A percentile compares a stretch with the other conserved stretches of the same genome.
phyloP scores from a whole-genome alignment of 139 green algal species.

The Edaphochlamys debaryana region DNA sequence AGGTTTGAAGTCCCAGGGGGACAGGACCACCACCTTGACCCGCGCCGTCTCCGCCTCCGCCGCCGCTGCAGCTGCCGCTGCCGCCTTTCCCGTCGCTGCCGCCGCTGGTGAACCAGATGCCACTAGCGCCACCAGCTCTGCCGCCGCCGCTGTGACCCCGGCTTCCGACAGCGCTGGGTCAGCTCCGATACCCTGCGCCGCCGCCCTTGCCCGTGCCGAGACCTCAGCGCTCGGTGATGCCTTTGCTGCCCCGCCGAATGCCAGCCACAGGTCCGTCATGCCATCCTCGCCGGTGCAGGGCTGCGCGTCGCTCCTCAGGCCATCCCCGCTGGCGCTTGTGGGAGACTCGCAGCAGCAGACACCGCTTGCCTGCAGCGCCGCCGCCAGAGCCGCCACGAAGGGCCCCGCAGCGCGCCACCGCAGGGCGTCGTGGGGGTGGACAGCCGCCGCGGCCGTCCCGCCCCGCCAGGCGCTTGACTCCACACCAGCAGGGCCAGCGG shows the following conservation, averaged over 20 bases:
- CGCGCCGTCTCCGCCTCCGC: neutral
- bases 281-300: neutral
- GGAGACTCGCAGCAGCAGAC: neutral
- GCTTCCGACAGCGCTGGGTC: neutral
- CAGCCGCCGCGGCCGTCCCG: neutral
- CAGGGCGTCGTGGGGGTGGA: constrained; percentile 21
- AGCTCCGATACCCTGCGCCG: neutral
- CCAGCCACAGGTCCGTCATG: neutral
- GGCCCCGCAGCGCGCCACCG: neutral
- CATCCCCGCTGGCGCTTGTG: neutral
- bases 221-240: no score
- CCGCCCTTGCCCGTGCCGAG: no score
- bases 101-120: no score
- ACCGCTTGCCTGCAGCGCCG: neutral
- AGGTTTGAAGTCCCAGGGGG: constrained; percentile 15
- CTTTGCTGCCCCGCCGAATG: no score
- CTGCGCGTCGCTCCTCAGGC: neutral
- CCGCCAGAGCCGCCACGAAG: neutral
- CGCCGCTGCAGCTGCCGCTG: no score
- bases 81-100: no score
- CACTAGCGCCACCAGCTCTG: neutral
- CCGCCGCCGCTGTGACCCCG: neutral
- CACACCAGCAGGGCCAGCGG: neutral
- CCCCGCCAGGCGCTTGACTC: neutral
- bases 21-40: neutral